Evolutionary conservation across 2,329 filamentous ascomycete genomes (phyloP), one percentile per base, ranked within the genome.

Genomic region (Fusarium sublunatum): DNA sequence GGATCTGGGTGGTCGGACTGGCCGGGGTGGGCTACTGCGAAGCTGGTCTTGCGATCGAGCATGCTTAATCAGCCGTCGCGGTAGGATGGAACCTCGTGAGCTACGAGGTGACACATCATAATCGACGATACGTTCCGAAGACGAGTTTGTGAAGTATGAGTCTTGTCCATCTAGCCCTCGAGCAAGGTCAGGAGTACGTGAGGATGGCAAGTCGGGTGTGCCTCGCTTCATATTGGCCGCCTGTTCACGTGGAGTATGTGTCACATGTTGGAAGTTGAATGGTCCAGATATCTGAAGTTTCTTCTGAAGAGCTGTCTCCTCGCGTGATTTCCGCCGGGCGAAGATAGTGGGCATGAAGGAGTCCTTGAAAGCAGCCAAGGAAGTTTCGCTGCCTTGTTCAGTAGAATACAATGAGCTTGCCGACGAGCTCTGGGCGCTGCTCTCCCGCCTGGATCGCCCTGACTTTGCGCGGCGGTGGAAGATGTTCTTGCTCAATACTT

Each of bases 231-330:
- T 59, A 52, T 76, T 76, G 5, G 79, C 74, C 4, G 82, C 56
- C 45, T 82, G 77, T 28, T 86, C 81, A 42, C 81, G 82, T 11
- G 80, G 77, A 11, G 83, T 86, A 70, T 88, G 86, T 5, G 83
- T 82, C 31, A 89, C 79, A 72, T 89, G 87, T 70, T 88, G 86
- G 59, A 89, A 89, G 76, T 89, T 88, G 74, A 87, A 89, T 3
- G 87, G 87, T 1, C 79, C 82, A 1, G 87, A 89, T 50, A 89
- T 89, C 50, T 82, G 81, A 45, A 82, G 70, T 61, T 78, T 82
- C 67, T 74, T 82, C 49, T 72, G 65, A 4, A 62, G 40, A 47
- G 65, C 46, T 43, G 68, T 58, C 25, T 77, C 74, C 40, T 78
- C 75, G 19, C 75, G 74, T 26, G 73, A 67, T 65, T 81, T 83